Evolutionary conservation across 257 asterid species (phyloP), one percentile per base, ranked within the genome.

Genomic region (Nyctanthes arbortristis): DNA sequence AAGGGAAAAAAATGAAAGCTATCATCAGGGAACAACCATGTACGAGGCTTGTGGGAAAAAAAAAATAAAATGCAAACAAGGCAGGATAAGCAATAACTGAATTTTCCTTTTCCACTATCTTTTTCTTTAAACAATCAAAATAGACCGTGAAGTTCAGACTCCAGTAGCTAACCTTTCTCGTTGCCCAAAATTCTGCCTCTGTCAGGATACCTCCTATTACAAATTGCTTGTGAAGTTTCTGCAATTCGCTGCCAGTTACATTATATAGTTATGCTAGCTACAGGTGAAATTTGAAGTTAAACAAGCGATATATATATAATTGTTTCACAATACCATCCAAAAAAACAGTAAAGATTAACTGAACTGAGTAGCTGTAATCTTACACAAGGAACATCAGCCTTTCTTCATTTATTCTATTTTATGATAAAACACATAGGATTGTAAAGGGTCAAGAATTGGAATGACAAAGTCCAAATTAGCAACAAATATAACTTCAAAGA

Each of bases 121-220:
- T 32, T 72, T 34, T 31, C 62, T 34, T 20, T 5, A 14, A 47
- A 24, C 70, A 62, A 65, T 24, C 34, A 8, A 35, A 54, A 45
- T 25, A 28, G 52, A 68, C 61, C 52, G 52, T 59, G 58, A 52
- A 52, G 59, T 52, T 52, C 59, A 40, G 39, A 59, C 33, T 81
- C 73, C 70, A 79, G 70, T 65, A 55, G 74, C 94, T 77, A 70
- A 89, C 99, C 99, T 94, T 91, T 78, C 96, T 82, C 14, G 97
- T 79, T 1, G 99, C 96, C 99, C 99, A 94, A 82, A 94, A 94
- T 77, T 94, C 99, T 71, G 88, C 96, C 76, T 94, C 99, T 20
- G 96, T 80, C 75, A 94, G 82, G 71, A 80, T 81, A 69, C 93
- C 89, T 74, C 85, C 93, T 75, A 79, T 85, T 63, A 94, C 97